phyloP scores from a whole-genome alignment of 805 yeast genomes.

The Hanseniaspora pseudoguilliermondii region DNA sequence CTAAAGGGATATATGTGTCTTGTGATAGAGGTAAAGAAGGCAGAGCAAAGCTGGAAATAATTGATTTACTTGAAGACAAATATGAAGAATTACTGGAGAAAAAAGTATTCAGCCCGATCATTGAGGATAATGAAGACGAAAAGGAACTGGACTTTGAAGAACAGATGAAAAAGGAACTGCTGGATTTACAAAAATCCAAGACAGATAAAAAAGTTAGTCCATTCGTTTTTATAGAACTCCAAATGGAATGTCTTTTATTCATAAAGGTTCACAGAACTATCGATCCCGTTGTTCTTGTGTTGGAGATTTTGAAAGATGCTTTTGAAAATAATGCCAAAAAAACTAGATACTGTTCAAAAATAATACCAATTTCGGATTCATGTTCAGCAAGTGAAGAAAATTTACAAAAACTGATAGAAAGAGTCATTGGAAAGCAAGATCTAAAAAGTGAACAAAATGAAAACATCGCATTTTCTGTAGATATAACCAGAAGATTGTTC shows the following conservation, averaged over 20 bases:
- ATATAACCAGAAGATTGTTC: slow-evolving; percentile 68
- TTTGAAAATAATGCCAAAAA: slow-evolving; percentile 33
- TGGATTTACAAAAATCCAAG: slow-evolving; percentile 39
- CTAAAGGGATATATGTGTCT: slow-evolving; percentile 80
- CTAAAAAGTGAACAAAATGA: slow-evolving; percentile 35
- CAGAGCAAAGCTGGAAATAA: slow-evolving; percentile 63
- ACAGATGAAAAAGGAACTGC: slow-evolving; percentile 57
- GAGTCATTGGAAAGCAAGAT: slow-evolving; percentile 57
- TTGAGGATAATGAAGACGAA: slow-evolving; percentile 15
- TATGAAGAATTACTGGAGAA: slow-evolving; percentile 30
- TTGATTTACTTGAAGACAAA: slow-evolving; percentile 43
- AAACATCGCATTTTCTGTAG: slow-evolving; percentile 54
- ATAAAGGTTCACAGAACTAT: slow-evolving; percentile 70
- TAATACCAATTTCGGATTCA: slow-evolving; percentile 69
- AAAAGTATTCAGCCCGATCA: slow-evolving; percentile 18
- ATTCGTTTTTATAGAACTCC: slow-evolving; percentile 41
- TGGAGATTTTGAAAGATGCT: slow-evolving; percentile 49
- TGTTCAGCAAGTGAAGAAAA: slow-evolving; percentile 63
- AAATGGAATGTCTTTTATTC: slow-evolving; percentile 75
- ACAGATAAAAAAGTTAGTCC: slow-evolving; percentile 36
- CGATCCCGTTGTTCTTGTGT: slow-evolving; percentile 61
- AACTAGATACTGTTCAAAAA: slow-evolving; percentile 62
- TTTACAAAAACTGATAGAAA: slow-evolving; percentile 43
- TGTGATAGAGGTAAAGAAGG: slow-evolving; percentile 73
- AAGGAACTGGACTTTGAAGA: slow-evolving; percentile 54